Conservation (phyloP, 805 yeast species). For the Candida berthetii region DNA sequence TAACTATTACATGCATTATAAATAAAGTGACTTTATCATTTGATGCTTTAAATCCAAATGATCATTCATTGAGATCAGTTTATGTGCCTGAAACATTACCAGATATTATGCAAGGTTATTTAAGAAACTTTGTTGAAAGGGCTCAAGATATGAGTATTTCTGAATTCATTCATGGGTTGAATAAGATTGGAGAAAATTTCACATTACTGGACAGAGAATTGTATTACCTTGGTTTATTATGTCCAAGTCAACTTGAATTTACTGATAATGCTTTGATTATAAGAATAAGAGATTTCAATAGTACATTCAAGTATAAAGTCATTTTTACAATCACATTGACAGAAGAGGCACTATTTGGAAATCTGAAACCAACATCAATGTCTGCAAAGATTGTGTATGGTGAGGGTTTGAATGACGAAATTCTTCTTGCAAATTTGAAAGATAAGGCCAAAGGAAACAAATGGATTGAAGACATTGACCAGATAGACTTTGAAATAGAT, state of each 20-base stretch:
- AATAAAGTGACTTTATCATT: conserved; percentile 6
- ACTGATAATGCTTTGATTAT: conserved; percentile 5
- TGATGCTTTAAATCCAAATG: conserved; percentile 4
- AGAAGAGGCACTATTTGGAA: conserved; percentile 6
- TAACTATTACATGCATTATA: conserved; percentile 4
- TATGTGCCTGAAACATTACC: no score
- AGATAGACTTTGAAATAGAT: background rate
- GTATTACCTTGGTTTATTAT: conserved; percentile 10
- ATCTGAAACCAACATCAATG: background rate
- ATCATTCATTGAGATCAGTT: no score
- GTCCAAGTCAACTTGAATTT: conserved; percentile 6
- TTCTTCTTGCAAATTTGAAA: conserved; percentile 9
- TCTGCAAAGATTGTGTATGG: conserved; percentile 12
- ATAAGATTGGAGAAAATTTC: conserved; percentile 3
- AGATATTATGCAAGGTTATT: background rate
- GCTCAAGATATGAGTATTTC: background rate
- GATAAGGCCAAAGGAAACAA: conserved; percentile 1
- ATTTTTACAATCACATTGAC: conserved; percentile 5
- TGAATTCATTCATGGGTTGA: conserved; percentile 3
- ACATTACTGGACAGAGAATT: conserved; percentile 10
- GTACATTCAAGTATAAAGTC: conserved; percentile 11
- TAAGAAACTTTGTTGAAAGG: background rate
- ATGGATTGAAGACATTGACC: conserved; percentile 1
- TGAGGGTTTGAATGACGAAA: conserved; percentile 1
- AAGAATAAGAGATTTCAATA: conserved; percentile 12